Conservation (phyloP, 2,329 filamentous ascomycete species). For the Geosmithia putterillii region DNA sequence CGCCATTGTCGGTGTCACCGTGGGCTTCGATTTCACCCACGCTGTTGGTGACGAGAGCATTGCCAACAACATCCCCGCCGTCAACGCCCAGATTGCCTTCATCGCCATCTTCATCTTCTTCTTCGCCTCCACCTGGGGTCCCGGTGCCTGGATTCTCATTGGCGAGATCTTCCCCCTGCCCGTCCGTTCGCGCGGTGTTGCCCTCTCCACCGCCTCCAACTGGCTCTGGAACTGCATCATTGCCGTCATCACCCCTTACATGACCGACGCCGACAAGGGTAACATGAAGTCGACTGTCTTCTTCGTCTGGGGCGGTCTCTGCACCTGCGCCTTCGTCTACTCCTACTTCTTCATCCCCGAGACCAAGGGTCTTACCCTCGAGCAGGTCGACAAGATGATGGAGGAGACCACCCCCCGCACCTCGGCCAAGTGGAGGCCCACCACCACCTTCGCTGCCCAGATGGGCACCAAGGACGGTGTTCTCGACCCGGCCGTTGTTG, state of each 20-base stretch:
- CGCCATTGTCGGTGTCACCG: constrained; percentile 58
- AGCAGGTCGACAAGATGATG: constrained; percentile 80
- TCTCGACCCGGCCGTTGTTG: constrained; percentile 15
- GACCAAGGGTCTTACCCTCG: constrained; percentile 65
- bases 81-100: constrained; percentile 68
- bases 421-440: constrained; percentile 64
- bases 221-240: constrained; percentile 80
- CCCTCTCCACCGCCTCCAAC: constrained; percentile 77
- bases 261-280: constrained; percentile 47
- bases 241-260: constrained; percentile 61
- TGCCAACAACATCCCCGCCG: constrained; percentile 39
- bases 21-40: constrained; percentile 39
- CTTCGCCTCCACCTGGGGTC: constrained; percentile 84
- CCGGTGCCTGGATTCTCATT: constrained; percentile 69
- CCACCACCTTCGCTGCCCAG: constrained; percentile 51
- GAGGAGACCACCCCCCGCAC: constrained; percentile 71
- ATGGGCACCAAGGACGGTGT: constrained; percentile 21
- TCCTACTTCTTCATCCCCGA: constrained; percentile 63
- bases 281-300: constrained; percentile 60
- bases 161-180: constrained; percentile 86
- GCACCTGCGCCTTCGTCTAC: constrained; percentile 47
- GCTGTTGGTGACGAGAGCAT: constrained; percentile 27
- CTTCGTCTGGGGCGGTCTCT: constrained; percentile 64
- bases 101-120: constrained; percentile 90
- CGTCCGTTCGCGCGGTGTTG: constrained; percentile 79